Evolutionary conservation across 2,329 filamentous ascomycete species (phyloP).

Genomic region (Parasarocladium wereldwijsianum): DNA sequence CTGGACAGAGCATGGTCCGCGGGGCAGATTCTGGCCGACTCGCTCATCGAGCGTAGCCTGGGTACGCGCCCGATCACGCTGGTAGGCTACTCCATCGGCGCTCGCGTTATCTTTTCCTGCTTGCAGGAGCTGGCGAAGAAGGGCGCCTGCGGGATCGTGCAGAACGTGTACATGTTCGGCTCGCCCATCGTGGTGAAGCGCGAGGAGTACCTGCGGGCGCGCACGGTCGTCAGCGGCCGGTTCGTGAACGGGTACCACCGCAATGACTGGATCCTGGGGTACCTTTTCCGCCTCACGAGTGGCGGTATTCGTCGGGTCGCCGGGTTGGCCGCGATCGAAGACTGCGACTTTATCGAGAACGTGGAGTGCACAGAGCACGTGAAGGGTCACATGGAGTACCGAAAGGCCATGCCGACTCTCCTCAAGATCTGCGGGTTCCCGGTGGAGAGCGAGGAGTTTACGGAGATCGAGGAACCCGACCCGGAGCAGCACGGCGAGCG

Average conservation of each 20-base stretch:
- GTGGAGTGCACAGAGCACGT: slow-evolving; percentile 76
- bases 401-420: slow-evolving; percentile 76
- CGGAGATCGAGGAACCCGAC: slow-evolving; percentile 92
- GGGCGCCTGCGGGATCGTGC: slow-evolving; percentile 73
- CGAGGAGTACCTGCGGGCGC: slow-evolving; percentile 72
- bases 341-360: slow-evolving; percentile 73
- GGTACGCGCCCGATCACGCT: slow-evolving; percentile 85
- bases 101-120: slow-evolving; percentile 84
- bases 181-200: slow-evolving; percentile 82
- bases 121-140: slow-evolving; percentile 73
- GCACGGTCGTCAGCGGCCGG: slow-evolving; percentile 76
- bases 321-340: slow-evolving; percentile 64
- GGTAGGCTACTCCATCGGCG: slow-evolving; percentile 86
- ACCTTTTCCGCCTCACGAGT: slow-evolving; percentile 86
- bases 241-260: slow-evolving; percentile 90
- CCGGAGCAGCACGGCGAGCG: slow-evolving; percentile 80
- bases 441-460: slow-evolving; percentile 86
- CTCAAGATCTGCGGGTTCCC: slow-evolving; percentile 81
- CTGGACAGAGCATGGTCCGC: slow-evolving; percentile 77
- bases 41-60: slow-evolving; percentile 78
- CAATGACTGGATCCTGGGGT: slow-evolving; percentile 95
- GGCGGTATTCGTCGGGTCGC: slow-evolving; percentile 84
- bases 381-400: slow-evolving; percentile 92
- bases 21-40: slow-evolving; percentile 87
- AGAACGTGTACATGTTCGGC: slow-evolving; percentile 93